These are phyloP conservation scores for Tribonema minus DNA, from an alignment of 108 stramenopile genomes.

Conservation along the genomic window DNA sequence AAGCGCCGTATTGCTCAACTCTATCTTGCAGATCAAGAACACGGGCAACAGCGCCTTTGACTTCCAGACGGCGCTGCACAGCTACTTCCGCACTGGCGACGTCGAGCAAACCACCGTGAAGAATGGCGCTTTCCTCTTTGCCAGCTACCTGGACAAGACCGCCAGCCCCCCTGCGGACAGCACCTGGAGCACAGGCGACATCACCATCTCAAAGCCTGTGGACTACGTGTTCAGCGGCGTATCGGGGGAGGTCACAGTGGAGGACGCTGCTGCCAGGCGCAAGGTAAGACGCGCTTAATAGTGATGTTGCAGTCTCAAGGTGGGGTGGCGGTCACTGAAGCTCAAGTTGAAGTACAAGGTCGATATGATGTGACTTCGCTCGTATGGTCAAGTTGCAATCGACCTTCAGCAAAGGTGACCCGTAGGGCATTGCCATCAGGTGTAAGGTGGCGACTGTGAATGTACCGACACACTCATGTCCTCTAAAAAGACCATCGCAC, in stretches of 20 bases:
- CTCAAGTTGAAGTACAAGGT: too few relatives aligned
- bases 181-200: constrained; percentile 70
- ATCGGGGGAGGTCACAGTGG: constrained; percentile 74
- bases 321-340: too few relatives aligned
- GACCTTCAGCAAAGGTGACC: too few relatives aligned
- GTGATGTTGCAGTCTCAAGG: too few relatives aligned
- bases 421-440: too few relatives aligned
- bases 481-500: too few relatives aligned
- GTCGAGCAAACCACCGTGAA: constrained; percentile 61
- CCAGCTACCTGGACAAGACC: constrained; percentile 59
- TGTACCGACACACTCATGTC: too few relatives aligned
- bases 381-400: too few relatives aligned
- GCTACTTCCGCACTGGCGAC: constrained; percentile 85
- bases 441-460: too few relatives aligned
- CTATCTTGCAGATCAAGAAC: constrained; percentile 38
- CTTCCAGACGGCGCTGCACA: constrained; percentile 89
- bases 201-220: constrained; percentile 61
- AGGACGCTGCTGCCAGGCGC: constrained; percentile 79
- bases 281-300: too few relatives aligned
- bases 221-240: constrained; percentile 90
- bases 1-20: too few relatives aligned
- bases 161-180: constrained; percentile 60
- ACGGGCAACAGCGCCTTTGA: constrained; percentile 63
- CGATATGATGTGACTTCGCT: too few relatives aligned
- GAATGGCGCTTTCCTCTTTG: neutral